Evolutionary conservation across 345 rosid species (phyloP), one percentile per base, ranked within the genome.

Genomic region (Eucalyptus cloeziana): DNA sequence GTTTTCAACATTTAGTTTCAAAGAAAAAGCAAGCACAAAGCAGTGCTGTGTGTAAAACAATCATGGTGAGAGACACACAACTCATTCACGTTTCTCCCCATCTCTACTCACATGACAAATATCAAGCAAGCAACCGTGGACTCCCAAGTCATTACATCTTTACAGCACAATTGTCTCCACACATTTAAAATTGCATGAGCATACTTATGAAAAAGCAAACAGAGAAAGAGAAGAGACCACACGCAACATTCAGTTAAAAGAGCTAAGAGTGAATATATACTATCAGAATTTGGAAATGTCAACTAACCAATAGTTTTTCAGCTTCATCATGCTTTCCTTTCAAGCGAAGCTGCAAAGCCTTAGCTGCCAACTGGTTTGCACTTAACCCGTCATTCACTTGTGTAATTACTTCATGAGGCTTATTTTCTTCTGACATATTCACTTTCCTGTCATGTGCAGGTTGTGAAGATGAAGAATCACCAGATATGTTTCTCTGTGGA

Each of bases 261-360:
- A 33, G 21, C 58, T 30, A 89, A 49, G 30, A 86, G 43, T 64
- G 71, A 43, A 50, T 25, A 58, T 43, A n/a, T 5, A 86, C 17
- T 49, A 49, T 47, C 17, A 88, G 54, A 83, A 43, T 17, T 25
- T 49, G 87, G 54, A 33, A 52, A 71, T 71, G 45, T 83, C 86
- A 45, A 54, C 93, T 87, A 91, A 97, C 99, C 97, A 94, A 91
- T 60, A 96, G 93, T 91, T 94, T 93, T 86, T 98, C 94, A 71
- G 99, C 98, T 93, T 98, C 98, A 60, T 94, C 96, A 60, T 83
- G 97, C 91, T 97, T 97, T 90, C 99, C 99, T 92, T 96, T 95
- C 95, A 96, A 88, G 30, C 96, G 97, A 80, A 96, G 96, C 92
- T 95, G 99, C 92, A 95, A 86, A 30, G 98, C 99, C 93, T 95